These are phyloP conservation scores for Linderniella brevidens DNA, from an alignment of 257 asterid species.

Conservation along the genomic window DNA sequence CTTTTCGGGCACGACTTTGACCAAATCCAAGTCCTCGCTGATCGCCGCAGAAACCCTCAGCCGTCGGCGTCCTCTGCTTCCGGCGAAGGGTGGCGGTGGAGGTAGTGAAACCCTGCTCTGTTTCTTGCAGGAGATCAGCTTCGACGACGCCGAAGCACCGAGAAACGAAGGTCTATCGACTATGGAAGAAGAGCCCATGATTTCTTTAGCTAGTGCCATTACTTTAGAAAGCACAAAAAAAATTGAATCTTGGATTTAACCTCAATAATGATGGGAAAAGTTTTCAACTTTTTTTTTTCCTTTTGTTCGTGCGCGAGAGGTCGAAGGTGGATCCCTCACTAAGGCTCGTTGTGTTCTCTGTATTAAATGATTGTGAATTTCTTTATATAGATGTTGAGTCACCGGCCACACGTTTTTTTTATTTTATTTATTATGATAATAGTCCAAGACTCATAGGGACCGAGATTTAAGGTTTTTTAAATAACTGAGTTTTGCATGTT, in stretches of 20 bases:
- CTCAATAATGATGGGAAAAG: neutral
- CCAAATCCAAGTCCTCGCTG: conserved; percentile 60
- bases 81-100: too few relatives aligned
- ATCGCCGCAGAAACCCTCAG: conserved; percentile 46
- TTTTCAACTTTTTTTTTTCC: neutral
- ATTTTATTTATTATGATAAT: conserved; percentile 16
- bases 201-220: conserved; percentile 62
- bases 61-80: conserved; percentile 9
- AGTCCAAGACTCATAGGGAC: neutral
- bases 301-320: too few relatives aligned
- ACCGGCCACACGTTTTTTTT: conserved; percentile 60
- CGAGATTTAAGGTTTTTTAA: neutral
- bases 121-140: neutral
- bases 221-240: neutral
- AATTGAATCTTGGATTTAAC: neutral
- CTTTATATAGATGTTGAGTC: conserved; percentile 3
- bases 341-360: too few relatives aligned
- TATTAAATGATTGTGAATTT: too few relatives aligned
- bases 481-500: neutral
- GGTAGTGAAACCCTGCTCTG: too few relatives aligned
- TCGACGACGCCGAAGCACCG: conserved; percentile 12
- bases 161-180: conserved; percentile 28
- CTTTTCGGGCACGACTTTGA: conserved; percentile 49
- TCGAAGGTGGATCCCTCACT: neutral
- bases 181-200: conserved; percentile 34